Evolutionary conservation across 1,284 basidiomycete species (phyloP), one percentile per base, ranked within the genome.

Genomic region (Cutaneotrichosporon mucoides): DNA sequence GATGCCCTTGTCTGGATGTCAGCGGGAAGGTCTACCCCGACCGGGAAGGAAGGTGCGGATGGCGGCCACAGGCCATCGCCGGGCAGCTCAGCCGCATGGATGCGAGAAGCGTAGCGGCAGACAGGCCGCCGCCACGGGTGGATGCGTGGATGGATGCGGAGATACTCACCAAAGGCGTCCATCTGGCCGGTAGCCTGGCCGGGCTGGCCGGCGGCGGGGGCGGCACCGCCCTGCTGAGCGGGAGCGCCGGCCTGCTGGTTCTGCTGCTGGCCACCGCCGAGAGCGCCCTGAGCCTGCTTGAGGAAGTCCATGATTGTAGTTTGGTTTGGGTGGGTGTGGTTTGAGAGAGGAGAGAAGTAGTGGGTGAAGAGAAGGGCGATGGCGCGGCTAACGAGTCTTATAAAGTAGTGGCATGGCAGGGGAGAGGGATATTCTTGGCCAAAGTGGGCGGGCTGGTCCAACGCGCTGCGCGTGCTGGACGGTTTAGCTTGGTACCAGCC

Each of bases 1-100:
- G 57, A 80, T 67, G 55, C 77, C 79, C 61, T 75, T 75, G 67
- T 76, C 74, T 76, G 55, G 13, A 24, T 24, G 24, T 4, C n/a
- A 35, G 5, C 6, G 42, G 45, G 12, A 55, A 47, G 34, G 13
- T 10, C 16, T 16, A 5, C 24, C 24, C 24, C 24, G 24, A 24
- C 24, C 24, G 47, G 34, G 10, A 11, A 6, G 34, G 34, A 5
- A 10, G 53, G 34, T 13, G 37, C 12, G 6, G 42, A 9, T 16
- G 2, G 53, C 35, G 43, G n/a, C 43, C n/a, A 24, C 24, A 24
- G 24, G 24, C 24, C 24, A 24, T 24, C 24, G 24, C 24, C 24
- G 24, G 24, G 24, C 24, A 24, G 24, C 24, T 24, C 24, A 24
- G 24, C 24, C 24, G 24, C 24, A 24, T 24, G 24, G 24, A 24